phyloP scores from a whole-genome alignment of 2,329 filamentous ascomycete species.

The Aspergillus nomiae region DNA sequence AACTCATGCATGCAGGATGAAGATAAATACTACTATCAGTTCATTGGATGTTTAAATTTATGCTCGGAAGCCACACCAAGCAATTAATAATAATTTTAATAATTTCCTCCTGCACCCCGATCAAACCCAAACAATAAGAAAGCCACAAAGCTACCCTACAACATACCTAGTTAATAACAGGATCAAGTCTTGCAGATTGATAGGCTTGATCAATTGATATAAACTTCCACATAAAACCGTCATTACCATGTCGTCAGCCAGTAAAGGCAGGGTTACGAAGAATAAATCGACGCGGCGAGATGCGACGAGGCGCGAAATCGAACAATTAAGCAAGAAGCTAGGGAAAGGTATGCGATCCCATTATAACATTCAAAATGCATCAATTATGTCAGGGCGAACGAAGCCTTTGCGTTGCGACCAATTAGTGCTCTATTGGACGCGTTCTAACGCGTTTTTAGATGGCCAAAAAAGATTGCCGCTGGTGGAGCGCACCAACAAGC shows the following conservation, averaged over 20 bases:
- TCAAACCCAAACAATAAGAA: neutral
- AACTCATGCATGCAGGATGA: neutral
- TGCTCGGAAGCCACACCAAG: neutral
- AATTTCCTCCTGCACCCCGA: neutral
- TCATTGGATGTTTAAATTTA: neutral
- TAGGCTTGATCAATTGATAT: neutral
- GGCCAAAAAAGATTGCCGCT: slow-evolving; percentile 28
- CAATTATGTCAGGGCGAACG: neutral
- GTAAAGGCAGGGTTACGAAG: slow-evolving; percentile 29
- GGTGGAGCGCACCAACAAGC: slow-evolving; percentile 46
- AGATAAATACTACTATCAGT: too few relatives aligned
- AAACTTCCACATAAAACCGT: neutral
- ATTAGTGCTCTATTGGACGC: neutral
- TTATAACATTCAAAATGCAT: neutral
- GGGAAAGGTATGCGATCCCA: slow-evolving; percentile 18
- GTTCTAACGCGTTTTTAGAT: slow-evolving; percentile 17
- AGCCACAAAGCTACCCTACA: neutral
- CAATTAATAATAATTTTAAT: neutral
- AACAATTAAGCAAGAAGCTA: neutral
- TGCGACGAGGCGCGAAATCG: neutral
- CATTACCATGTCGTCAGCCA: slow-evolving; percentile 19
- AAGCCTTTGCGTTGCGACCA: neutral
- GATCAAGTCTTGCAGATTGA: neutral
- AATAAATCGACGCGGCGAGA: slow-evolving; percentile 13
- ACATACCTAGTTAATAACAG: neutral